phyloP scores from a whole-genome alignment of 306 rosid genomes.

The Citrullus amarus region DNA sequence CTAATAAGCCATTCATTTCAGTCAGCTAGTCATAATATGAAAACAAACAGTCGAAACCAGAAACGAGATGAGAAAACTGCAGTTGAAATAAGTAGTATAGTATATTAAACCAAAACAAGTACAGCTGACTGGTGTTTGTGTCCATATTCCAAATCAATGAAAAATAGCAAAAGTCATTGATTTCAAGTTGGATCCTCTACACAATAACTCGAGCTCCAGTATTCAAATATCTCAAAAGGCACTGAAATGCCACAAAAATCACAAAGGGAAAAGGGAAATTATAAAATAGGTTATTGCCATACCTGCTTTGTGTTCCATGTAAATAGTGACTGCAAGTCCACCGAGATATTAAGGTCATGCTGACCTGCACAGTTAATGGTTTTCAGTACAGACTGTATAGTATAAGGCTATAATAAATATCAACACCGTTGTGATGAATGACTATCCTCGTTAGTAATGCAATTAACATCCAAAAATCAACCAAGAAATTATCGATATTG shows the following conservation, averaged over 20 bases:
- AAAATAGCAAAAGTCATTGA: background rate
- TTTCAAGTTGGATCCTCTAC: background rate
- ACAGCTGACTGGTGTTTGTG: background rate
- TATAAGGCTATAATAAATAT: background rate
- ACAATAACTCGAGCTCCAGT: background rate
- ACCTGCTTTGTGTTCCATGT: slow-evolving; percentile 85
- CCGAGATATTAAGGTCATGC: slow-evolving; percentile 55
- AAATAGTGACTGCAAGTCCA: slow-evolving; percentile 65
- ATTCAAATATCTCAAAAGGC: background rate
- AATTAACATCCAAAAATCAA: background rate
- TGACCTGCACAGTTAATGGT: slow-evolving; percentile 37
- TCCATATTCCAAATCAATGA: background rate
- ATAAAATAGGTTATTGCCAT: slow-evolving; percentile 2
- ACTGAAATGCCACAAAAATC: background rate
- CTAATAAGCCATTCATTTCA: background rate
- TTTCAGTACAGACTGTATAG: background rate
- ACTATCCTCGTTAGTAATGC: background rate
- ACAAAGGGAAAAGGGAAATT: background rate
- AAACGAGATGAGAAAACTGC: background rate
- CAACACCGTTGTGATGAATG: background rate
- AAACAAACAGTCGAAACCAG: background rate
- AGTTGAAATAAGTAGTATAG: background rate
- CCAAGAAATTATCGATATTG: background rate
- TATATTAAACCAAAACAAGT: background rate
- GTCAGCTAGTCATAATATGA: background rate